A percentile compares a stretch with the other conserved stretches of the same genome.
Conservation (phyloP, 108 stramenopile genomes). For the Seminavis robusta region DNA sequence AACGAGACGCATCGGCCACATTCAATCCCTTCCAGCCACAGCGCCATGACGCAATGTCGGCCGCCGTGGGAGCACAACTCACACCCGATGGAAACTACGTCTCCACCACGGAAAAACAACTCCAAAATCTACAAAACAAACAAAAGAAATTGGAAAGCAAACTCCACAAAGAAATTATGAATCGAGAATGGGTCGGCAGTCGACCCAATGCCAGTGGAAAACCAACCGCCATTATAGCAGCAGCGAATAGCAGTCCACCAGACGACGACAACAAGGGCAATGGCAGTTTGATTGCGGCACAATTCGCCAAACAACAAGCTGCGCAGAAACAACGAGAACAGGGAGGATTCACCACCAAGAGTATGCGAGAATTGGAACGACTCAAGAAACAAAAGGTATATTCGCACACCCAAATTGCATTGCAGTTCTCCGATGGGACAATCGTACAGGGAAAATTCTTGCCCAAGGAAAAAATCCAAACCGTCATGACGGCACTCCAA, state of each 20-base stretch:
- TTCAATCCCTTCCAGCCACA: conserved; percentile 69
- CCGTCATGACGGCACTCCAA: conserved; percentile 29
- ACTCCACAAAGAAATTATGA: conserved; percentile 35
- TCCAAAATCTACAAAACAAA: conserved; percentile 38
- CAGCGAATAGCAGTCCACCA: background rate
- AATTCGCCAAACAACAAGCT: conserved; percentile 36
- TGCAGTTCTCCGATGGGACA: conserved; percentile 64
- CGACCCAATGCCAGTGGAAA: conserved; percentile 23
- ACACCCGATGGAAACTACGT: conserved; percentile 23
- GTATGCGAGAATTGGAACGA: conserved; percentile 78
- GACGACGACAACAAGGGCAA: conserved; percentile 15
- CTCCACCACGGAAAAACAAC: conserved; percentile 39
- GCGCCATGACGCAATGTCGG: conserved; percentile 63
- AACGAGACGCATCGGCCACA: background rate
- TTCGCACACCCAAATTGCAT: conserved; percentile 54
- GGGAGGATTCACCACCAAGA: conserved; percentile 78
- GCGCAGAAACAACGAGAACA: conserved; percentile 51
- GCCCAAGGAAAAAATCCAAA: conserved; percentile 42
- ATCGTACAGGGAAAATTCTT: conserved; percentile 59
- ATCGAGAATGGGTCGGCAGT: conserved; percentile 53
- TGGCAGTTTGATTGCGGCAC: conserved; percentile 38
- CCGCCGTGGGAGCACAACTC: conserved; percentile 51
- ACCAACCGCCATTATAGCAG: background rate
- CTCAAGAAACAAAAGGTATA: conserved; percentile 79
- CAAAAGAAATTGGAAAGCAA: conserved; percentile 51